phyloP scores from a whole-genome alignment of 176 grass and related monocot species.

The Juncus inflexus region DNA sequence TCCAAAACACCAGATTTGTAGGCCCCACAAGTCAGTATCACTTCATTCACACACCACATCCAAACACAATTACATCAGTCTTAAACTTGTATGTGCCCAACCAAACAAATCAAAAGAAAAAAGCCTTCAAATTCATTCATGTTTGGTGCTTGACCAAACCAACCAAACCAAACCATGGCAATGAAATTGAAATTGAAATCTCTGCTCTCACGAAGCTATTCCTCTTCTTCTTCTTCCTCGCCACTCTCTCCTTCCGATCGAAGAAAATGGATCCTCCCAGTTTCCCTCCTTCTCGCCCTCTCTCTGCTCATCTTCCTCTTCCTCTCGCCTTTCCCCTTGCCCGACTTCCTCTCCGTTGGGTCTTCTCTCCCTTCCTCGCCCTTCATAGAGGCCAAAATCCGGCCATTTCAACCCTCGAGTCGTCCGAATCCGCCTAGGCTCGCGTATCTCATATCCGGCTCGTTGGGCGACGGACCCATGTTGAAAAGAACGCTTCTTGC shows the following conservation, averaged over 20 bases:
- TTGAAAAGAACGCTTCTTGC: constrained; percentile 52
- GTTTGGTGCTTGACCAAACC: too few species aligned
- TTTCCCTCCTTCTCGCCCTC: constrained; percentile 45
- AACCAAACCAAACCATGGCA: too few species aligned
- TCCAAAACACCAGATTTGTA: too few species aligned
- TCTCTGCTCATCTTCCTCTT: constrained; percentile 32
- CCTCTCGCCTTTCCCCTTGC: constrained; percentile 15
- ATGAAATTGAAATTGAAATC: constrained; percentile 5
- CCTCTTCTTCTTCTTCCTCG: constrained; percentile 43
- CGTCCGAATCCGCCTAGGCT: constrained; percentile 29
- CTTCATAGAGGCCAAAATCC: constrained; percentile 46
- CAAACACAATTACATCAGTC: too few species aligned
- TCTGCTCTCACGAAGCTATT: neutral
- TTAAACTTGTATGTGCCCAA: too few species aligned
- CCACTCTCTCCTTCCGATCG: neutral
- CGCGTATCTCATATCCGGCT: constrained; percentile 74
- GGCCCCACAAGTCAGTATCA: too few species aligned
- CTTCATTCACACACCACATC: too few species aligned
- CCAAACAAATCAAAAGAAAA: too few species aligned
- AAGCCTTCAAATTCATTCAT: too few species aligned
- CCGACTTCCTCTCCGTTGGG: neutral
- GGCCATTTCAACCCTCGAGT: neutral
- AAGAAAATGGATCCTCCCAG: constrained; percentile 17
- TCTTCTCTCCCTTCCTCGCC: neutral
- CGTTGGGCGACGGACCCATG: constrained; percentile 42